These are phyloP conservation scores for Zasmidium citrigriseum DNA, from an alignment of 2,329 filamentous ascomycete species.

Conservation along the genomic window DNA sequence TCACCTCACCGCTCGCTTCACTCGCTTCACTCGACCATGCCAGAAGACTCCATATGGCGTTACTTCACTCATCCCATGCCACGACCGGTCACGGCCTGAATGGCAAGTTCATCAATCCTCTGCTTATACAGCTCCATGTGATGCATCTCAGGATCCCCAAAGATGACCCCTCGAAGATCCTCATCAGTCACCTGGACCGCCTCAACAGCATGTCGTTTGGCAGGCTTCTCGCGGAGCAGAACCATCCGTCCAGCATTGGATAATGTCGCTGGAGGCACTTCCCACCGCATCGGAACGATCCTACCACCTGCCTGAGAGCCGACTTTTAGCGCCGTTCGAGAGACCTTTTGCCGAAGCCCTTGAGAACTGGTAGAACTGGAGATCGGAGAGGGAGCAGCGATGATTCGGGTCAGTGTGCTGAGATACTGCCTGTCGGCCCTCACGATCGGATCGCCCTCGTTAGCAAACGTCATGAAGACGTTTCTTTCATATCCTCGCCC, in stretches of 20 bases:
- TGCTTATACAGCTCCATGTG: conserved; percentile 76
- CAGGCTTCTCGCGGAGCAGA: conserved; percentile 56
- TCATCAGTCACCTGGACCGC: conserved; percentile 70
- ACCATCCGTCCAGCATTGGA: conserved; percentile 71
- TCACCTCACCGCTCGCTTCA: not conserved
- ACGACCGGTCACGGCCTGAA: conserved; percentile 62
- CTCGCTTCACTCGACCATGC: not conserved
- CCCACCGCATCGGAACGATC: conserved; percentile 52
- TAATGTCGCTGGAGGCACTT: conserved; percentile 65
- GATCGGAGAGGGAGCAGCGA: conserved; percentile 49
- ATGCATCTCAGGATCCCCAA: conserved; percentile 80
- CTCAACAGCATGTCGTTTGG: conserved; percentile 56
- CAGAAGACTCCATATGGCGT: too few species aligned
- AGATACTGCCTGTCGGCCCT: conserved; percentile 77
- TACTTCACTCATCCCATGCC: conserved; percentile 14
- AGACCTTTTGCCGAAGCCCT: conserved; percentile 12
- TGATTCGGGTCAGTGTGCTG: conserved; percentile 69
- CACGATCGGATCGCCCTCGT: conserved; percentile 81
- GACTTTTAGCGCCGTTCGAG: conserved; percentile 8
- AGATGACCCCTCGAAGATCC: conserved; percentile 69
- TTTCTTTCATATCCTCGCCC: conserved; percentile 57
- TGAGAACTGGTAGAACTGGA: conserved; percentile 9
- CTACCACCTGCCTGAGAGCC: conserved; percentile 4
- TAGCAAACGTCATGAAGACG: conserved; percentile 77
- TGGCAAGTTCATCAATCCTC: conserved; percentile 70